Conservation (phyloP, 163 green algal genomes). For the Trebouxia gelatinosa region DNA sequence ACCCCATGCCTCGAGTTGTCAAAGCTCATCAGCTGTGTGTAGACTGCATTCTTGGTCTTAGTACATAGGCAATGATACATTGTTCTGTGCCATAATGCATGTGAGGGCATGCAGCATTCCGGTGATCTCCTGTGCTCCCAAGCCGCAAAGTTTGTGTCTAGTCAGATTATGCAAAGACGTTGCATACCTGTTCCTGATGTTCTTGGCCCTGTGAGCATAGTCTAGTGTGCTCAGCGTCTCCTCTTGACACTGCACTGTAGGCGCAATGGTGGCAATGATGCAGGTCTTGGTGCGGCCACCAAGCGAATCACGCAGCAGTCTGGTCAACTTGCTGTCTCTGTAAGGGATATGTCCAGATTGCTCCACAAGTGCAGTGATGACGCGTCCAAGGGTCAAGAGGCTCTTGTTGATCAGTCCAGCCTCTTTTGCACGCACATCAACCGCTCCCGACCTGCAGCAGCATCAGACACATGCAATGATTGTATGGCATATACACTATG, state of each 20-base stretch:
- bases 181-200: slow-evolving; percentile 89
- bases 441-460: slow-evolving; percentile 62
- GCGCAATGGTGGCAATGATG: slow-evolving; percentile 98
- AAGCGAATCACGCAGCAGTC: slow-evolving; percentile 94
- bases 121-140: no score
- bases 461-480: neutral
- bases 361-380: slow-evolving; percentile 97
- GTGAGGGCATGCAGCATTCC: no score
- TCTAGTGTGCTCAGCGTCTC: slow-evolving; percentile 88
- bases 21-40: no score
- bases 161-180: slow-evolving; percentile 45
- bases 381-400: slow-evolving; percentile 93
- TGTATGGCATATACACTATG: no score
- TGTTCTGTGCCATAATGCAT: no score
- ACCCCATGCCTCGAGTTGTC: no score
- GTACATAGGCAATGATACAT: no score
- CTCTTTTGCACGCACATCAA: slow-evolving; percentile 76
- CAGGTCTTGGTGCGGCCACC: slow-evolving; percentile 97
- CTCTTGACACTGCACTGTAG: slow-evolving; percentile 70
- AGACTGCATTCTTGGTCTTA: no score
- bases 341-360: slow-evolving; percentile 52
- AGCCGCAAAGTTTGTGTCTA: no score
- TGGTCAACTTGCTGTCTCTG: slow-evolving; percentile 95
- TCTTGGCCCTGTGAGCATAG: slow-evolving; percentile 94
- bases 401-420: slow-evolving; percentile 98